A percentile compares a stretch with the other conserved stretches of the same genome.
These are phyloP conservation scores for Thelonectria olida DNA, from an alignment of 2,329 filamentous ascomycete genomes.

Conservation along the genomic window DNA sequence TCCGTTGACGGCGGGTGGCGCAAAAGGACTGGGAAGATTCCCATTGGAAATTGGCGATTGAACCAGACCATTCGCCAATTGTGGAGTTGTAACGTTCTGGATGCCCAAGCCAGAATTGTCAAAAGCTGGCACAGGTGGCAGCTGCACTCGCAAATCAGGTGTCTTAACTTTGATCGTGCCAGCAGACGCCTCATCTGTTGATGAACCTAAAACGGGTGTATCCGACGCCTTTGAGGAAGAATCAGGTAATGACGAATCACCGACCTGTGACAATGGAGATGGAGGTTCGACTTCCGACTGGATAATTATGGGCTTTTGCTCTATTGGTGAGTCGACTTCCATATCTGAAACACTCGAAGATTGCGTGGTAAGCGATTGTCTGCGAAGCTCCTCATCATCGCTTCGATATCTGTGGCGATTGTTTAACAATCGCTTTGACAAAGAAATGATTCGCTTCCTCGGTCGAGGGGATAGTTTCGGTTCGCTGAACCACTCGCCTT, in stretches of 20 bases:
- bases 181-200: slow-evolving; percentile 26
- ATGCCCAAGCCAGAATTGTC: slow-evolving; percentile 48
- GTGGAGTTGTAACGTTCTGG: slow-evolving; percentile 54
- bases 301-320: slow-evolving; percentile 38
- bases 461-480: slow-evolving; percentile 47
- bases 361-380: slow-evolving; percentile 31
- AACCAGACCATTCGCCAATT: slow-evolving; percentile 53
- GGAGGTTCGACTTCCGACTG: slow-evolving; percentile 33
- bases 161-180: slow-evolving; percentile 48
- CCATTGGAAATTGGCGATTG: slow-evolving; percentile 61
- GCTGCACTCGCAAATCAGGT: slow-evolving; percentile 61
- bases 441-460: slow-evolving; percentile 60
- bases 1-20: slow-evolving; percentile 53
- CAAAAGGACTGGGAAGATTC: slow-evolving; percentile 54
- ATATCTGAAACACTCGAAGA: slow-evolving; percentile 46
- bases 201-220: slow-evolving; percentile 21
- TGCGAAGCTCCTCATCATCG: slow-evolving; percentile 51
- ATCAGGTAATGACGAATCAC: slow-evolving; percentile 44
- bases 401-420: slow-evolving; percentile 54
- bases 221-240: slow-evolving; percentile 42
- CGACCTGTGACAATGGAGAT: slow-evolving; percentile 34
- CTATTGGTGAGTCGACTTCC: slow-evolving; percentile 52
- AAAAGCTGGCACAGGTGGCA: slow-evolving; percentile 65
- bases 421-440: slow-evolving; percentile 63
- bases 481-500: slow-evolving; percentile 62